Percentiles rank a stretch among this genome's conserved stretches.
phyloP scores from a whole-genome alignment of 1,284 basidiomycete species.

The Malassezia furfur region DNA sequence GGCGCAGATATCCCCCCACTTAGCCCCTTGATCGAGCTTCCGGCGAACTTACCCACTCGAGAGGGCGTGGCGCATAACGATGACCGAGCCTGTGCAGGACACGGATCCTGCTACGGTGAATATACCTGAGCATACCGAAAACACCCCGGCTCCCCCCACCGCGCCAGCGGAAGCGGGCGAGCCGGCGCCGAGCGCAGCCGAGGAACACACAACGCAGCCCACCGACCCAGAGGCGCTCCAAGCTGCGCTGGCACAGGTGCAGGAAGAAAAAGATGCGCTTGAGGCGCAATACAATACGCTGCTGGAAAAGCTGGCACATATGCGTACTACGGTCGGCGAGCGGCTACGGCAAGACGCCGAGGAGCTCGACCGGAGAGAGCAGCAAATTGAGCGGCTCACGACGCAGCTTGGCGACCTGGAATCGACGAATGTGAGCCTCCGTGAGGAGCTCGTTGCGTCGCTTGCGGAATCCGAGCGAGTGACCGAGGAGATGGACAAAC shows the following conservation, averaged over 20 bases:
- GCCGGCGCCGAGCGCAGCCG: no score
- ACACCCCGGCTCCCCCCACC: no score
- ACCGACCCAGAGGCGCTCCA: no score
- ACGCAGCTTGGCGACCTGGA: conserved; percentile 12
- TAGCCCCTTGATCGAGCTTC: no score
- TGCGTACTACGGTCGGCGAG: conserved; percentile 85
- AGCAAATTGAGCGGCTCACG: conserved; percentile 37
- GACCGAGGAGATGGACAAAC: conserved; percentile 20
- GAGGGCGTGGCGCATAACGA: no score
- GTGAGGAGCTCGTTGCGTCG: conserved; percentile 24
- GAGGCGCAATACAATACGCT: conserved; percentile 76
- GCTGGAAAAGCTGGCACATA: conserved; percentile 76
- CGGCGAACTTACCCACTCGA: no score
- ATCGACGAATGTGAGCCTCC: conserved; percentile 3
- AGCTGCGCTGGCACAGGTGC: conserved; percentile 22
- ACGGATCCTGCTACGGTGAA: no score
- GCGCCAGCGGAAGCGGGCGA: no score
- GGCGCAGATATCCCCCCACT: no score
- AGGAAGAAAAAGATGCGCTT: conserved; percentile 72
- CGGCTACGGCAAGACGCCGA: conserved; percentile 86
- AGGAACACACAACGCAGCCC: no score
- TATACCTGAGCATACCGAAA: no score
- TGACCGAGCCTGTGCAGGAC: no score
- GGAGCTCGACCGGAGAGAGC: conserved; percentile 41
- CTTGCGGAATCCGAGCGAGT: conserved; percentile 27